Evolutionary conservation across 2,329 filamentous ascomycete species (phyloP), one percentile per base, ranked within the genome.

Genomic region (Cytospora piceicola): DNA sequence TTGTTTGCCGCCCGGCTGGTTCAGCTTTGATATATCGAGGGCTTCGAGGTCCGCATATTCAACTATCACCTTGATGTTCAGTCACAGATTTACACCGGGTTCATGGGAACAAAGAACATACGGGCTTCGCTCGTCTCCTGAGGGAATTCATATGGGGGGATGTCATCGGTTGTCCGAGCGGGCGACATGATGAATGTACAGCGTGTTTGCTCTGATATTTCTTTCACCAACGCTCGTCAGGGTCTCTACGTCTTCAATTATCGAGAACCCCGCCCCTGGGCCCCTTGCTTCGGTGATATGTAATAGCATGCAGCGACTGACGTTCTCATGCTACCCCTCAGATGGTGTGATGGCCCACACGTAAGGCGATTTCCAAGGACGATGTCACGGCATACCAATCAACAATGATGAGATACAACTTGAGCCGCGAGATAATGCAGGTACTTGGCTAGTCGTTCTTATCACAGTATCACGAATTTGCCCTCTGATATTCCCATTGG

Each of bases 11-110:
- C 68, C 70, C 46, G 66, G 65, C 51, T 69, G 58, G 30, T 69
- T 55, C 14, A 71, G 49, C 63, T 69, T 71, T 1, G 70, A 72
- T 15, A 72, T 70, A 39, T 72, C 70, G 14, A 72, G 70, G 8
- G 70, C 71, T 63, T 72, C 70, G 27, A 72, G 59, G 7, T 71
- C 69, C 2, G 70, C 70, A 61, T 71, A 72, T 54, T 69, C 65
- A 46, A 72, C 71, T 72, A 34, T 54, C 27, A 7, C 6, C 15
- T 1, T 42, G 30, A 1, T 27, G 9, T 14, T 65, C 15, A 56
- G 52, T 58, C 2, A 56, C 14, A 15, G 1, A n/a, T n/a, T 0
- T 17, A 39, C 30, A 29, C 5, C 46, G 11, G 20, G 9, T 14
- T 22, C 7, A 49, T 8, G n/a, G n/a, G 8, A 49, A 49, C 12